phyloP scores from a whole-genome alignment of 257 asterid species.

The Paulownia fortunei region DNA sequence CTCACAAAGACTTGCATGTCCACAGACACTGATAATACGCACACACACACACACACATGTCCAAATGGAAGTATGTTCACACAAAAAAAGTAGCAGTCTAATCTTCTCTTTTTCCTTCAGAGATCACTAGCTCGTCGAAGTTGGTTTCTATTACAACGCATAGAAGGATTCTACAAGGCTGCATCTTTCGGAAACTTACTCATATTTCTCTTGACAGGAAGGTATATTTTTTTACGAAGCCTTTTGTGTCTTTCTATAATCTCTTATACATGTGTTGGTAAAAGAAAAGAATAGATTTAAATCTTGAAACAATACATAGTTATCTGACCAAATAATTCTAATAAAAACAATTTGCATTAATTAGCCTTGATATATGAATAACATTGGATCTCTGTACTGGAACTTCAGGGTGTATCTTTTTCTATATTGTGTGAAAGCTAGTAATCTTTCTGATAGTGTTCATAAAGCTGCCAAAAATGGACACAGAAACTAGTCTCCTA shows the following conservation, averaged over 20 bases:
- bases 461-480: slow-evolving; percentile 12
- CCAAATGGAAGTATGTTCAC: not conserved
- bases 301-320: not conserved
- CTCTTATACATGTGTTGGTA: not conserved
- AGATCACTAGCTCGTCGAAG: slow-evolving; percentile 79
- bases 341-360: not conserved
- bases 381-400: not conserved
- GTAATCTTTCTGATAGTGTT: slow-evolving; percentile 2
- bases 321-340: not conserved
- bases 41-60: not conserved
- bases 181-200: slow-evolving; percentile 94
- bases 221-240: slow-evolving; percentile 46
- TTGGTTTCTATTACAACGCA: slow-evolving; percentile 80
- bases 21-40: not conserved
- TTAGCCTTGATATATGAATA: slow-evolving; percentile 1
- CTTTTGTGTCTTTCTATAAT: not conserved
- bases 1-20: not conserved
- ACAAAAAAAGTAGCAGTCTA: slow-evolving; percentile 12
- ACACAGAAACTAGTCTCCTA: not conserved
- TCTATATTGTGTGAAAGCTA: not conserved
- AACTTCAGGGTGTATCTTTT: slow-evolving; percentile 11
- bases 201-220: slow-evolving; percentile 87
- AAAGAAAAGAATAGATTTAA: not conserved
- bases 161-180: slow-evolving; percentile 91
- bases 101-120: slow-evolving; percentile 45